These are phyloP conservation scores for Cercophora sp. DNA, from an alignment of 495 filamentous ascomycete species.

Conservation along the genomic window DNA sequence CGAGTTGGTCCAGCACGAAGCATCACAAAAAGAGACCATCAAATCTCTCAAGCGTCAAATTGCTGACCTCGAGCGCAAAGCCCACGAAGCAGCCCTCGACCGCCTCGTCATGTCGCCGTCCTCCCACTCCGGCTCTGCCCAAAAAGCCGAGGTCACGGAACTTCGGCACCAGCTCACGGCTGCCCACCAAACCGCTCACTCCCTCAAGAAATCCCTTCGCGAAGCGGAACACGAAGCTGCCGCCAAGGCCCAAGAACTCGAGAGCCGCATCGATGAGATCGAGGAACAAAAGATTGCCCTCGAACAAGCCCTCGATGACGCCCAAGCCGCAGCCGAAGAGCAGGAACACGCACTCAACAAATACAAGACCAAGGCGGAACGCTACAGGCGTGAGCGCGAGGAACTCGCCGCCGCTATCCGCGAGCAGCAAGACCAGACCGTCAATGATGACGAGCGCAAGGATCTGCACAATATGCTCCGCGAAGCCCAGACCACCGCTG, in stretches of 20 bases:
- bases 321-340: slow-evolving; percentile 68
- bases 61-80: slow-evolving; percentile 44
- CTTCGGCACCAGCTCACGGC: slow-evolving; percentile 60
- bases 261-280: slow-evolving; percentile 78
- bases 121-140: slow-evolving; percentile 42
- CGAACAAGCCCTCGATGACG: slow-evolving; percentile 73
- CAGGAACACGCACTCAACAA: slow-evolving; percentile 64
- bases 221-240: slow-evolving; percentile 69
- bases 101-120: slow-evolving; percentile 32
- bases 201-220: slow-evolving; percentile 46
- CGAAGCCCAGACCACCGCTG: slow-evolving; percentile 60
- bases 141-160: slow-evolving; percentile 59
- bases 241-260: slow-evolving; percentile 75
- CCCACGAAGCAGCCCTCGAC: slow-evolving; percentile 41
- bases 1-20: slow-evolving; percentile 59
- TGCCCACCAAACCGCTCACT: slow-evolving; percentile 56
- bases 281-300: slow-evolving; percentile 87
- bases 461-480: slow-evolving; percentile 67
- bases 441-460: slow-evolving; percentile 36
- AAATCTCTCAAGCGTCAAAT: slow-evolving; percentile 47
- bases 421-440: slow-evolving; percentile 21
- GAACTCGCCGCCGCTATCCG: slow-evolving; percentile 27
- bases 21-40: slow-evolving; percentile 52
- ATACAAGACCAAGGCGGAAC: slow-evolving; percentile 49
- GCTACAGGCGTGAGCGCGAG: slow-evolving; percentile 40